These are phyloP conservation scores for Phlegmacium glaucopus DNA, from an alignment of 768 basidiomycete genomes.

Conservation along the genomic window DNA sequence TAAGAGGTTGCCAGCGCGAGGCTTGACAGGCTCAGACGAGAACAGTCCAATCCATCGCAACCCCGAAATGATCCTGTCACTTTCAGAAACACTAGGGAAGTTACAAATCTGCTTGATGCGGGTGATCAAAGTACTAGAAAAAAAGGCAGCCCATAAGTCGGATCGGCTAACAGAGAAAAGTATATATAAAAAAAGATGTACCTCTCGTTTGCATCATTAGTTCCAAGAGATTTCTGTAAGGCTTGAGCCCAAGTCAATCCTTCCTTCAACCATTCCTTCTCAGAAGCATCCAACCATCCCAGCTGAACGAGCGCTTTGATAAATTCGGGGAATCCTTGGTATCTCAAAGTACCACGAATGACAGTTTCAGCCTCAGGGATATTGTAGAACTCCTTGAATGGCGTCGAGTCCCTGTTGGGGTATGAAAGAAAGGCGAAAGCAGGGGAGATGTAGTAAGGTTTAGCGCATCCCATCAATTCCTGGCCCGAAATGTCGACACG, in stretches of 20 bases:
- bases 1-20: slow-evolving; percentile 74
- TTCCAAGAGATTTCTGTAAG: slow-evolving; percentile 70
- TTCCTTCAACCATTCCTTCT: slow-evolving; percentile 75
- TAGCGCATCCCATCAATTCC: slow-evolving; percentile 87
- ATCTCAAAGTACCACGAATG: slow-evolving; percentile 89
- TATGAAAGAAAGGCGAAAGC: slow-evolving; percentile 96
- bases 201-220: slow-evolving; percentile 67
- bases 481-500: slow-evolving; percentile 65
- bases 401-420: slow-evolving; percentile 92
- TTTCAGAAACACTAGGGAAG: slow-evolving; percentile 72
- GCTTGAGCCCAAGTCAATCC: slow-evolving; percentile 83
- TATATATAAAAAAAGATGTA: slow-evolving; percentile 24
- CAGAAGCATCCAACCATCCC: slow-evolving; percentile 77
- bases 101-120: slow-evolving; percentile 66
- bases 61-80: slow-evolving; percentile 80
- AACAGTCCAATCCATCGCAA: slow-evolving; percentile 93
- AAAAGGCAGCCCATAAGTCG: slow-evolving; percentile 5
- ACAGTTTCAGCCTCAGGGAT: slow-evolving; percentile 94
- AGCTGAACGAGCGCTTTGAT: slow-evolving; percentile 83
- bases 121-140: slow-evolving; percentile 62
- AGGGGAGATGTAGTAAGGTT: slow-evolving; percentile 93
- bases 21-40: slow-evolving; percentile 58
- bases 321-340: slow-evolving; percentile 97
- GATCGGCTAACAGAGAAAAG: background rate
- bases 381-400: slow-evolving; percentile 87